Conservation (phyloP, 495 filamentous ascomycete genomes). For the Sphaerosporella brunnea region DNA sequence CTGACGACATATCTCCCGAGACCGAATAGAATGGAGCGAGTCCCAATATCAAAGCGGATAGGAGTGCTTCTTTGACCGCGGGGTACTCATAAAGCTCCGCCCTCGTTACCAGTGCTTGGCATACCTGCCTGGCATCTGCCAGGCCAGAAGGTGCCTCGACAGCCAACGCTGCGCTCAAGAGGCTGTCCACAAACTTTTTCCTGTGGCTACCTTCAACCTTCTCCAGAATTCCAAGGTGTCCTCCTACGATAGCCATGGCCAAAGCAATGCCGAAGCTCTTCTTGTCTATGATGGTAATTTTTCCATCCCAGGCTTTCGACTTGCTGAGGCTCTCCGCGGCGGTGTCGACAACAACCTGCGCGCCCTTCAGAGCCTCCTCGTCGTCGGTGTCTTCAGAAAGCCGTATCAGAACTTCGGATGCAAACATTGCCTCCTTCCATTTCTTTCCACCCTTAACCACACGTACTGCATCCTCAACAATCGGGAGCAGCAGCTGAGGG, state of each 20-base stretch:
- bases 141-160: not conserved
- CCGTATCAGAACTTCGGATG: slow-evolving; percentile 4
- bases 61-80: slow-evolving; percentile 16
- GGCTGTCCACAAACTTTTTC: slow-evolving; percentile 1
- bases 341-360: not conserved
- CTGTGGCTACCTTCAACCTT: slow-evolving; percentile 1
- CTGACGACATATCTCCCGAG: not conserved
- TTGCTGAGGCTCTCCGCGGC: not conserved
- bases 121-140: not conserved
- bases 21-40: slow-evolving; percentile 3
- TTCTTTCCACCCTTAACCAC: not conserved
- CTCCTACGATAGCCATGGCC: not conserved
- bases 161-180: not conserved
- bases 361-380: not conserved
- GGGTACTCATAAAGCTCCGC: slow-evolving; percentile 14
- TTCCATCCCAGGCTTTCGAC: not conserved
- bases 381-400: not conserved
- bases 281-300: not conserved
- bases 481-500: not conserved
- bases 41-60: slow-evolving; percentile 17
- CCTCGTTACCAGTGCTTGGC: not conserved
- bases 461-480: not conserved
- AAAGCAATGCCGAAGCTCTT: slow-evolving; percentile 1
- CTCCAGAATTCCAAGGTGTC: not conserved
- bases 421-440: slow-evolving; percentile 1